These are phyloP conservation scores for Elsinoe australis DNA, from an alignment of 2,329 filamentous ascomycete genomes.

Conservation along the genomic window DNA sequence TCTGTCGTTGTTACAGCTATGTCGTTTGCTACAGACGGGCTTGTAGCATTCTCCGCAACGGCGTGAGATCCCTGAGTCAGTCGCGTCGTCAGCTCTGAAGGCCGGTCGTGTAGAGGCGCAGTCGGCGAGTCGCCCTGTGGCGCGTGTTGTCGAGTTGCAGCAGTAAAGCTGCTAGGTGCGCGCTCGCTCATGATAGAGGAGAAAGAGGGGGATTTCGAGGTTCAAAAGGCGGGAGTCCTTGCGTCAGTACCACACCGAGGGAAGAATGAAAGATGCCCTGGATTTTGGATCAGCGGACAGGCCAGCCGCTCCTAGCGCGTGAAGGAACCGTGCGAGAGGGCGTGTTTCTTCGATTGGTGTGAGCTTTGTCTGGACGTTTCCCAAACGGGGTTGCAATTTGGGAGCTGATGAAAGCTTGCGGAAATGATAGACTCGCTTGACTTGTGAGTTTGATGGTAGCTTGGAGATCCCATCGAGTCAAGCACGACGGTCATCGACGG, in stretches of 20 bases:
- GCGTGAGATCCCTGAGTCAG: slow-evolving; percentile 2
- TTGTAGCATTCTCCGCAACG: slow-evolving; percentile 4
- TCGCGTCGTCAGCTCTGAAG: slow-evolving; percentile 12
- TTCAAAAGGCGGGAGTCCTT: slow-evolving; percentile 14
- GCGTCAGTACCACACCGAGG: slow-evolving; percentile 12
- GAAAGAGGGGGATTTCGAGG: no score
- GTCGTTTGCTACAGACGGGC: slow-evolving; percentile 2
- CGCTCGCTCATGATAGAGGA: slow-evolving; percentile 10
- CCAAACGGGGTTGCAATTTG: slow-evolving; percentile 9
- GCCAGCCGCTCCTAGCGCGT: slow-evolving; percentile 11
- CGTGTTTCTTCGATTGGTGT: slow-evolving; percentile 11
- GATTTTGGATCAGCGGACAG: slow-evolving; percentile 6
- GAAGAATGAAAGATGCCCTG: slow-evolving; percentile 4
- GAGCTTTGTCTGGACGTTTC: slow-evolving; percentile 9
- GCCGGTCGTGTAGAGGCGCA: slow-evolving; percentile 1
- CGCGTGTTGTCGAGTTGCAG: not conserved
- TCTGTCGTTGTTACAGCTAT: slow-evolving; percentile 13
- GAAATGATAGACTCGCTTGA: slow-evolving; percentile 7
- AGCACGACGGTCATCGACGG: not conserved
- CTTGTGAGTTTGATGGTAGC: no score
- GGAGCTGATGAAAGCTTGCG: slow-evolving; percentile 1
- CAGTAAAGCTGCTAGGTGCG: not conserved
- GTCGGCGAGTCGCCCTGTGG: not conserved
- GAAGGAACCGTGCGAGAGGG: slow-evolving; percentile 13
- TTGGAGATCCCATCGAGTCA: not conserved